Conservation (phyloP, 257 asterid species). For the Primulina tabacum region DNA sequence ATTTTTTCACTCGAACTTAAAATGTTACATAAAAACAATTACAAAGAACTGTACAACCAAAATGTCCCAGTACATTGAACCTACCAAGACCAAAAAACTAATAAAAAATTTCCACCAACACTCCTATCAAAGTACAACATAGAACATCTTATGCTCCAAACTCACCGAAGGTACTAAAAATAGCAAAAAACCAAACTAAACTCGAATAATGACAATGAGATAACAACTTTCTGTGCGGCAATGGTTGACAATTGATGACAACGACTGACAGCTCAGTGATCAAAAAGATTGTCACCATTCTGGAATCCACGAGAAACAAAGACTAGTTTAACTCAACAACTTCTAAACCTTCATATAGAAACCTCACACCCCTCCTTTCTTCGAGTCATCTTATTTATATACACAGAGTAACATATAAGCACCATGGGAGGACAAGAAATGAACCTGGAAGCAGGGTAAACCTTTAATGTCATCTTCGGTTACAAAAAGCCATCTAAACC, state of each 20-base stretch:
- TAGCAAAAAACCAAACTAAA: no score
- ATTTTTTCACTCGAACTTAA: neutral
- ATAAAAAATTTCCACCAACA: no score
- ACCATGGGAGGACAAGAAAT: conserved; percentile 24
- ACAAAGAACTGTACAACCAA: neutral
- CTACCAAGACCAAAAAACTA: neutral
- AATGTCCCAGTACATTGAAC: neutral
- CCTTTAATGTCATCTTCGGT: conserved; percentile 86
- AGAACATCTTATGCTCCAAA: neutral
- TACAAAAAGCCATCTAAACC: conserved; percentile 79
- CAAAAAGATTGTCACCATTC: neutral
- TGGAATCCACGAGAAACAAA: neutral
- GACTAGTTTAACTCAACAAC: neutral
- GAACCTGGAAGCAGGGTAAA: conserved; percentile 80
- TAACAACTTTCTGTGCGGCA: neutral
- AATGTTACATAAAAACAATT: no score
- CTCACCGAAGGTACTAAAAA: neutral
- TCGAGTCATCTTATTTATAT: neutral
- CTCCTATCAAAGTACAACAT: neutral
- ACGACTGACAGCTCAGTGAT: neutral
- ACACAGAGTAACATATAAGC: conserved; percentile 7
- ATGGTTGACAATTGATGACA: neutral
- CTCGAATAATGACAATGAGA: neutral
- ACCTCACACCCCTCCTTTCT: neutral
- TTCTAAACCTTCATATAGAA: neutral